These are phyloP conservation scores for Datura wrightii DNA, from an alignment of 257 asterid species.

Conservation along the genomic window DNA sequence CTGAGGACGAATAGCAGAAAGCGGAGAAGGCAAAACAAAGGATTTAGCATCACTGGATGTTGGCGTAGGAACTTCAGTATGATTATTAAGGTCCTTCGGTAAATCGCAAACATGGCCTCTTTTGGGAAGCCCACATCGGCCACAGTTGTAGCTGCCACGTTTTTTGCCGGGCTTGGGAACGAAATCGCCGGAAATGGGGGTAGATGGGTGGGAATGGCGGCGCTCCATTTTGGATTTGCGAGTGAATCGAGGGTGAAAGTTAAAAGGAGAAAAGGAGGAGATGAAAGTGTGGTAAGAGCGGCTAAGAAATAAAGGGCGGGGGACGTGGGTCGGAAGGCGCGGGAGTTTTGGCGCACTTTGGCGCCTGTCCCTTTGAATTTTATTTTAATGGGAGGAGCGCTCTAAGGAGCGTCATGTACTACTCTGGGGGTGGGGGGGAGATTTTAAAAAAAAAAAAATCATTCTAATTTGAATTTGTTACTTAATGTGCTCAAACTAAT, in stretches of 20 bases:
- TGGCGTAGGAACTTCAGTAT: conserved; percentile 34
- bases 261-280: neutral
- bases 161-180: conserved; percentile 60
- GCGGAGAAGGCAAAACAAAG: conserved; percentile 41
- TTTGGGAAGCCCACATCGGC: conserved; percentile 89
- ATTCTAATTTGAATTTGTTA: neutral
- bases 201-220: conserved; percentile 78
- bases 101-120: conserved; percentile 73
- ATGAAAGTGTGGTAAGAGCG: neutral
- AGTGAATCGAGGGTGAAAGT: neutral
- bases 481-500: neutral
- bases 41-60: conserved; percentile 42
- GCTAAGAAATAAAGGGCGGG: conserved; percentile 58
- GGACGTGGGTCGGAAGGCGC: conserved; percentile 48
- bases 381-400: neutral
- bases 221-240: conserved; percentile 50
- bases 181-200: conserved; percentile 65
- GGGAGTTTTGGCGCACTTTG: conserved; percentile 52
- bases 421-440: neutral
- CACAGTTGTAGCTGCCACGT: conserved; percentile 87
- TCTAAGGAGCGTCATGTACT: neutral
- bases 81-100: conserved; percentile 12
- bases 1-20: conserved; percentile 40
- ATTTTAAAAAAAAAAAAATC: no score
- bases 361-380: conserved; percentile 59